phyloP scores from a whole-genome alignment of 768 basidiomycete genomes.

The Auricularia sp. region DNA sequence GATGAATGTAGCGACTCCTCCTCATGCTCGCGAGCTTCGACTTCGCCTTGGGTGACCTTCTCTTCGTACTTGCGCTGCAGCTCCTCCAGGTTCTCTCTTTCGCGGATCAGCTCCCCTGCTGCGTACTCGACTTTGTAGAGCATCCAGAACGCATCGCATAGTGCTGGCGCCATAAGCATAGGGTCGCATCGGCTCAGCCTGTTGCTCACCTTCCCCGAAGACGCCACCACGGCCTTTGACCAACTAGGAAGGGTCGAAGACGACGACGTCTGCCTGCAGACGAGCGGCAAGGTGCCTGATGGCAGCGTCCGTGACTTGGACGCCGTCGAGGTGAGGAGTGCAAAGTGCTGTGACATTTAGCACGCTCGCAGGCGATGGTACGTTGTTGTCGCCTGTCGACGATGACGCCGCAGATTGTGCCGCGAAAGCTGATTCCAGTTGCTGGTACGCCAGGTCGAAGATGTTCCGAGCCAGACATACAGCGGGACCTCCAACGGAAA shows the following conservation, averaged over 20 bases:
- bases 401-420: not conserved
- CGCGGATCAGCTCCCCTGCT: too few relatives aligned
- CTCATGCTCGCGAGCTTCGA: too few relatives aligned
- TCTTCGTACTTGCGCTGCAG: too few relatives aligned
- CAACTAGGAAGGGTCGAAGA: constrained; percentile 23
- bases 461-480: not conserved
- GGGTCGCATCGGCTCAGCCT: not conserved
- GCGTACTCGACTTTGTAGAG: constrained; percentile 3
- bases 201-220: constrained; percentile 17
- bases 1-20: too few relatives aligned
- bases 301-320: constrained; percentile 16
- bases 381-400: not conserved
- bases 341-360: not conserved
- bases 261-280: constrained; percentile 23
- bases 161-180: not conserved
- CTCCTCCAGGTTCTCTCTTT: too few relatives aligned
- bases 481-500: not conserved
- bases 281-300: constrained; percentile 19
- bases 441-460: not conserved
- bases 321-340: not conserved
- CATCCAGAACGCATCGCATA: constrained; percentile 10
- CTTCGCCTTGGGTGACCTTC: too few relatives aligned
- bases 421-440: not conserved
- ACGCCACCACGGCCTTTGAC: constrained; percentile 19
- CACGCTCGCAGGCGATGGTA: not conserved